Base-by-base conservation (phyloP, 345 rosid species). In the Euphorbia lathyris region DNA sequence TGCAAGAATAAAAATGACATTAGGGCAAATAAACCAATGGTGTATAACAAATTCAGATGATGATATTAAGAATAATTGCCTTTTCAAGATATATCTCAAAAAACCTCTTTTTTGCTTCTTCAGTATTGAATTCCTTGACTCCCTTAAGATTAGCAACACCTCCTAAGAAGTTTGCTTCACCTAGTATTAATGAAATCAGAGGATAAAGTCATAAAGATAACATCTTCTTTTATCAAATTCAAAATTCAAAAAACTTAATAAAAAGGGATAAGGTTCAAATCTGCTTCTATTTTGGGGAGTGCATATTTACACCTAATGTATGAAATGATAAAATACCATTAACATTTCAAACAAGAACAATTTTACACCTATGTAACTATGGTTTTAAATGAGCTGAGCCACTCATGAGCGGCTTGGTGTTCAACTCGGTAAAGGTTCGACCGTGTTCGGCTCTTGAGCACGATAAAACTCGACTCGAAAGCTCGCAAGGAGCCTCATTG, bases 71-170 rank as follows among this genome's bases (percentile, higher is more conserved):
- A 47, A 36, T 56, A 77, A 62, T 74, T 56, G 90, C 97, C 97
- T 95, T 92, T 42, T 90, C 85, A 0, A 95, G 84, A 82, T 90
- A 95, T 67, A 95, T 95, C 76, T 95, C 93, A 72, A 92, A 90
- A 83, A 95, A 95, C 76, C 92, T 90, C 76, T 76, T 87, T 63
- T 95, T 92, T 27, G 92, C 93, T 16, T 71, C 87, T 50, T 87
- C 86, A 0, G 96, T 62, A 76, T 85, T 77, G 65, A 90, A 95
- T 5, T 79, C 92, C 78, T 81, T 23, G 3, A 95, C 87, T 64
- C 89, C 97, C 81, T 95, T 95, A 20, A 81, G 83, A n/a, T 88
- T 74, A 74, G 98, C 98, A 66, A 92, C 97, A 16, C 99, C 97
- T 72, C 97, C 93, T 74, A 95, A 80, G 80, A 92, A 88, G 70